Evolutionary conservation across 345 rosid species (phyloP), one percentile per base, ranked within the genome.

Genomic region (Sisymbrium irio): DNA sequence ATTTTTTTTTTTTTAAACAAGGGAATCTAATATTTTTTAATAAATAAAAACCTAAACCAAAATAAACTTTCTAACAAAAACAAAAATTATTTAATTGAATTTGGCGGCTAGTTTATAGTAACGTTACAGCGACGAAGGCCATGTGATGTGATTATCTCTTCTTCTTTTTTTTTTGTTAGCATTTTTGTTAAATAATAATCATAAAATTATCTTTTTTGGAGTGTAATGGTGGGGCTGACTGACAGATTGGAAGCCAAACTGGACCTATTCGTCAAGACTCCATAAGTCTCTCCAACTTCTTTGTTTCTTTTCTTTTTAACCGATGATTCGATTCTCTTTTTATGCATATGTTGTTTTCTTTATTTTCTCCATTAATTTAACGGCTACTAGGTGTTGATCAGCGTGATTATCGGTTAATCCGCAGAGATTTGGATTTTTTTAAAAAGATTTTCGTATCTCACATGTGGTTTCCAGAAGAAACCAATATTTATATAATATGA

Each of bases 211-310:
- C 40, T 68, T 50, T 22, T 51, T 68, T 33, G 57, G 51, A 13
- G 62, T 54, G 50, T 27, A 57, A 41, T 41, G 71, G 78, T 67
- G 73, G 64, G 73, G 55, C n/a, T n/a, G 55, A 46, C n/a, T 20
- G 62, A 46, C 75, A 69, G 74, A 7, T 65, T 77, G 80, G 71
- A 71, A 70, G 72, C 71, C 72, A 63, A 77, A 63, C 66, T 77
- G 80, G 78, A 75, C 49, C 54, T 8, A 51, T 75, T 22, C 20
- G 73, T 59, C 67, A 28, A 51, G 64, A 44, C 33, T 55, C 63
- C 28, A 35, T 17, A n/a, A 62, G 39, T 73, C 20, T 42, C 57
- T 33, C 51, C 17, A 7, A 3, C 30, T 14, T 32, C 6, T 32
- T 53, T 33, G 18, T 15, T 17, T 13, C 25, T 62, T n/a, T n/a